phyloP scores from a whole-genome alignment of 2,329 filamentous ascomycete species.

The Fusarium burgessii region DNA sequence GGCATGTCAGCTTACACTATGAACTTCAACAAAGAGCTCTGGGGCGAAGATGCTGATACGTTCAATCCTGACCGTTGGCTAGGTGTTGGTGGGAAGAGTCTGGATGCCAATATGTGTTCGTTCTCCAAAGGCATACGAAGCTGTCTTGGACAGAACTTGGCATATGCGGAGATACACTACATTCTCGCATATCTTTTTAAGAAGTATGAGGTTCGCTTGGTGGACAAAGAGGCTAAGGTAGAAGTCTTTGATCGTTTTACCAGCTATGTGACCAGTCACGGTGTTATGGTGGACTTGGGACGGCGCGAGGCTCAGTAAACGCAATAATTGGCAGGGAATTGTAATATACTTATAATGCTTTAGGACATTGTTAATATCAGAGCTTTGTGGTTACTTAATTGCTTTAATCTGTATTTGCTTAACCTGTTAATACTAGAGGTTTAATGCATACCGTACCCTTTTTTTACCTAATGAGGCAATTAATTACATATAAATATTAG shows the following conservation, averaged over 20 bases:
- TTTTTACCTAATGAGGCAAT: no score
- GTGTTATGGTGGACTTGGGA: neutral
- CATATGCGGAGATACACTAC: neutral
- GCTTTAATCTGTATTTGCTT: neutral
- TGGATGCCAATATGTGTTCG: neutral
- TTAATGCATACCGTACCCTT: no score
- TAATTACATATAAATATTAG: neutral
- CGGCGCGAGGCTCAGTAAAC: neutral
- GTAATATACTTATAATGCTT: neutral
- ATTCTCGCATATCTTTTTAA: neutral
- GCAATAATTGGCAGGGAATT: neutral
- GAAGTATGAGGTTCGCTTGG: neutral
- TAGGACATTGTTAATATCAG: neutral
- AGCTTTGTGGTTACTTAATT: neutral
- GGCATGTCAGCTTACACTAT: conserved; percentile 2
- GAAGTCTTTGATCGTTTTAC: neutral
- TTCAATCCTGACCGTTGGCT: neutral
- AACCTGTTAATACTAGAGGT: neutral
- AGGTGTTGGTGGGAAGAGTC: neutral
- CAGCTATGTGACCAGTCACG: neutral
- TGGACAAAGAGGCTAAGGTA: neutral
- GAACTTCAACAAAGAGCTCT: neutral
- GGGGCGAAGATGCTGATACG: neutral
- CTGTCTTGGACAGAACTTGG: neutral
- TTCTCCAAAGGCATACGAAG: neutral